Percentiles rank a stretch among this genome's conserved stretches.
phyloP scores from a whole-genome alignment of 371 early-diverging fungal genomes.

The Choanephora cucurbitarum region DNA sequence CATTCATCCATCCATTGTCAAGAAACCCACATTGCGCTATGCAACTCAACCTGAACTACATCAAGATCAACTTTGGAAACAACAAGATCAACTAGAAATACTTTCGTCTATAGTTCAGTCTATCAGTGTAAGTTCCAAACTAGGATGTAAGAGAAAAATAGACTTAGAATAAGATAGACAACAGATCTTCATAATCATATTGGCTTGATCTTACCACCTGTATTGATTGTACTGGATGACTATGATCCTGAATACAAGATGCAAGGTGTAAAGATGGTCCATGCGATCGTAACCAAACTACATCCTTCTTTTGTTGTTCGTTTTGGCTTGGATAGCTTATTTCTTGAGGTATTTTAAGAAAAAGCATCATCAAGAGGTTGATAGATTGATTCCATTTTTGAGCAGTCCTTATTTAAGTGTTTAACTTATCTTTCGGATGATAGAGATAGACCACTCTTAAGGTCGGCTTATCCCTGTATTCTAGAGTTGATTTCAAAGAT shows the following conservation, averaged over 20 bases:
- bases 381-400: not conserved
- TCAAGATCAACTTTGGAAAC: slow-evolving; percentile 38
- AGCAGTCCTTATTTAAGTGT: slow-evolving; percentile 41
- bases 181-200: slow-evolving; percentile 2
- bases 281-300: slow-evolving; percentile 26
- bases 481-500: slow-evolving; percentile 27
- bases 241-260: slow-evolving; percentile 34
- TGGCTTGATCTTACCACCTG: slow-evolving; percentile 32
- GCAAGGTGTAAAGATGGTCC: slow-evolving; percentile 32
- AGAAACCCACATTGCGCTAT: slow-evolving; percentile 21
- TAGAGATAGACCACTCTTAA: slow-evolving; percentile 23
- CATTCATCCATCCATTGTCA: slow-evolving; percentile 19
- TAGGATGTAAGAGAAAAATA: too few species aligned
- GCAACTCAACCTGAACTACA: slow-evolving; percentile 20
- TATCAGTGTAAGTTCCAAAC: not conserved
- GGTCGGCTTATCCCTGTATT: slow-evolving; percentile 36
- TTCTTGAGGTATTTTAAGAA: slow-evolving; percentile 38
- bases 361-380: too few species aligned
- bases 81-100: slow-evolving; percentile 23
- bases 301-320: slow-evolving; percentile 10
- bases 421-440: slow-evolving; percentile 34
- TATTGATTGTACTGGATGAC: slow-evolving; percentile 38
- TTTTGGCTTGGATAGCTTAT: slow-evolving; percentile 33
- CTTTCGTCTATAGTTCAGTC: not conserved
- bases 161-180: not conserved